Conservation (phyloP, 352 stramenopile genomes). For the Pythium grandisporangium region DNA sequence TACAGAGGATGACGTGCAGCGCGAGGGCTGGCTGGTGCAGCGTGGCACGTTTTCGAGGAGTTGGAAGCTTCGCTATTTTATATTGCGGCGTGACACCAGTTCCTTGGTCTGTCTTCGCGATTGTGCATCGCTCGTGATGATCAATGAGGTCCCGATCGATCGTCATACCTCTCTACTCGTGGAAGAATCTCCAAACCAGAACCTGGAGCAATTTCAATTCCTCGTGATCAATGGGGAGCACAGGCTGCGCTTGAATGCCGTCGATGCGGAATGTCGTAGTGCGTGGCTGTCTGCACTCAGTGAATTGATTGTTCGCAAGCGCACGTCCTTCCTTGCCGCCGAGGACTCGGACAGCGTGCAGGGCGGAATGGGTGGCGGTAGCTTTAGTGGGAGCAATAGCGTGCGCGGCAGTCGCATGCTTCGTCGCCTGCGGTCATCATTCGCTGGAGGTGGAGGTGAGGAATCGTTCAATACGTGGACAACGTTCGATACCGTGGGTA, state of each 20-base stretch:
- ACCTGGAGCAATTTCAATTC: slow-evolving; percentile 74
- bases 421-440: slow-evolving; percentile 40
- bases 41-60: slow-evolving; percentile 57
- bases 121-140: slow-evolving; percentile 53
- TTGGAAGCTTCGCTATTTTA: slow-evolving; percentile 82
- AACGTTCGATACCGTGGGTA: no score
- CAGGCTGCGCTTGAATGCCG: slow-evolving; percentile 60
- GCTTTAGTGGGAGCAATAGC: not conserved
- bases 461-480: no score
- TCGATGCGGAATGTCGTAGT: slow-evolving; percentile 40
- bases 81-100: slow-evolving; percentile 58
- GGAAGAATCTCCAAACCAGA: slow-evolving; percentile 46
- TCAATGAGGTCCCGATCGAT: slow-evolving; percentile 63
- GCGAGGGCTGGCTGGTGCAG: slow-evolving; percentile 71
- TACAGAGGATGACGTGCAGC: slow-evolving; percentile 53
- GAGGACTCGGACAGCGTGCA: slow-evolving; percentile 56
- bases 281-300: slow-evolving; percentile 71
- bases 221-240: slow-evolving; percentile 65
- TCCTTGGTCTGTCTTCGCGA: slow-evolving; percentile 73
- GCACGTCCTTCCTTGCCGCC: slow-evolving; percentile 59
- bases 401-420: slow-evolving; percentile 12
- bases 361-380: slow-evolving; percentile 9
- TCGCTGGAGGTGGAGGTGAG: no score
- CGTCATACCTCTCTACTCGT: slow-evolving; percentile 59
- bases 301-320: slow-evolving; percentile 72